Evolutionary conservation across 805 yeast genomes (phyloP), one percentile per base, ranked within the genome.

Genomic region (Hyphopichia homilentoma): DNA sequence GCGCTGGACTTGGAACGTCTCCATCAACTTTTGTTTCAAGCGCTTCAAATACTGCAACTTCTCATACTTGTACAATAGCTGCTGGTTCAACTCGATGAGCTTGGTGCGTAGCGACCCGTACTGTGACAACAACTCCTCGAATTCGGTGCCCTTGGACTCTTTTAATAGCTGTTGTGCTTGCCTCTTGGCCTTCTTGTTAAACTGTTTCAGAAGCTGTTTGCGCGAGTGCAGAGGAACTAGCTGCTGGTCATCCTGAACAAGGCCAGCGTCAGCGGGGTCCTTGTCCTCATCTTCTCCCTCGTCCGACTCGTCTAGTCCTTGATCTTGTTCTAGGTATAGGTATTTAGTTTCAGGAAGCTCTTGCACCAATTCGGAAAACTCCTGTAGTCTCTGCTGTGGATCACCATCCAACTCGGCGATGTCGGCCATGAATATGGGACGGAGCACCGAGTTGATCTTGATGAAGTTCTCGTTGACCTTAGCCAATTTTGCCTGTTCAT

Each of bases 291-390:
- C 41, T 2, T 33, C 46, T 8, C 26, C 38, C 4, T 29, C 39
- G 11, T 29, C 32, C 15, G 26, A 18, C 9, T 26, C 27, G 16
- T 16, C 35, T 17, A 13, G 5, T 8, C 21, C 9, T 11, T 16
- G 7, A 5, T 30, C 38, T n/a, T 30, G 25, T 9, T 38, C 13
- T n/a, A 36, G 45, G 29, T 54, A 39, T 29, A 65, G 45, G 34
- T 61, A 57, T 35, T 50, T 51, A 7, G 55, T 36, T 28, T 60
- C 63, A 3, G 71, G 71, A 21, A 65, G 44, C 27, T 55, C 60
- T 2, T 34, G 28, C 7, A 58, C 46, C 37, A 65, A 41, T 4
- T 41, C 40, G 16, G 40, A 47, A 19, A 61, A 44, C 29, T 56
- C 50, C 8, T 35, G 23, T 7, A 57, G 25, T 16, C 49, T 36